Evolutionary conservation across 768 basidiomycete genomes (phyloP), one percentile per base, ranked within the genome.

Genomic region (Porphyrellus cyaneotinctus): DNA sequence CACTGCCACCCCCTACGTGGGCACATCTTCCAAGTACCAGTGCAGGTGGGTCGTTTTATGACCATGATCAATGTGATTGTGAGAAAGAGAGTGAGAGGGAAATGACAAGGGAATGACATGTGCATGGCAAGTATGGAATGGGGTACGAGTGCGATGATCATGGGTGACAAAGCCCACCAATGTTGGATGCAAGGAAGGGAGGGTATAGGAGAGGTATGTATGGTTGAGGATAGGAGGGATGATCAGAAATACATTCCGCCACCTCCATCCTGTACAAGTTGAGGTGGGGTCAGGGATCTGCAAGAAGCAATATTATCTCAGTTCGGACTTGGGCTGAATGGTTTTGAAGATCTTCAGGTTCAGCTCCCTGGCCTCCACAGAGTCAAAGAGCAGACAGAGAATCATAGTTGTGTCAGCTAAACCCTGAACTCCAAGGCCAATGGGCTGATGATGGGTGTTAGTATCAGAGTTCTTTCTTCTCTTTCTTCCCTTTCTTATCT

Each of bases 331-430:
- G n/a, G n/a, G n/a, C n/a, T 98, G 98, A 67, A 99, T 97, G 13
- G 97, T 99, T 78, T 99, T 95, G 69, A 97, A 97, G 70, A 99
- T 97, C 72, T 95, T 84, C 57, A 87, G 78, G 75, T 99, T 98
- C 59, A 99, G 84, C 60, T 84, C 74, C 64, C 87, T 85, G 14
- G 95, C 97, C 39, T 83, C 85, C 17, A 77, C 79, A 2, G 91
- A 92, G 62, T 98, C 97, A 72, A 98, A 99, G 0, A 97, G 91
- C 82, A 97, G 83, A 54, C 88, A 90, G 10, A 99, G 81, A 23
- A 88, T 88, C 94, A 98, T 97, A 78, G 98, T 98, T 3, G 95
- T 80, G 64, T 99, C 97, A 15, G 97, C 97, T 38, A 99, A 86
- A 69, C 97, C 95, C 68, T 99, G 91, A 49, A 98, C 95, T 67